Base-by-base conservation (phyloP, 768 basidiomycete species). In the Mrakia blollopis region DNA sequence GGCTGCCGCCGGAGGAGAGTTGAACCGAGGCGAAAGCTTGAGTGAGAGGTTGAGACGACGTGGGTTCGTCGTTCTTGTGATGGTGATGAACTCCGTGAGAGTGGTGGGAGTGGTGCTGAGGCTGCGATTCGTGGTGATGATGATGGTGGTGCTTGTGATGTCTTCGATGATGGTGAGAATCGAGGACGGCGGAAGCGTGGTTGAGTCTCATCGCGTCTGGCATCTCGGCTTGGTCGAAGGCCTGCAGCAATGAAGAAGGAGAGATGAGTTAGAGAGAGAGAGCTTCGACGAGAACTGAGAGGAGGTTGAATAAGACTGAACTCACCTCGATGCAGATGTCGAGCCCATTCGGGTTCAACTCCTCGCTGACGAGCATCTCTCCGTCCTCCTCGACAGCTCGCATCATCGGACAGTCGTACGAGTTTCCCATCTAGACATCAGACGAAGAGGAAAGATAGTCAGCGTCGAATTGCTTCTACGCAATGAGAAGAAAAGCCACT, bases 311-410 rank as follows among this genome's bases (percentile, higher is more conserved):
- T n/a, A 25, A 44, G 25, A 7, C 6, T 25, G 6, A 30, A 50
- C 63, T 32, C 3, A 75, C 74, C 84, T 96, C 93, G 78, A 96
- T 88, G 82, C 92, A 94, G 61, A 96, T 88, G 81, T 93, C 90
- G 81, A 89, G 94, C 23, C 91, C 92, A 41, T 79, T 80, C 23
- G 88, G 87, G 79, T 87, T 86, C 25, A 67, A 60, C 32, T 73
- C 71, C 54, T 37, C 65, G 14, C 28, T 30, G 13, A 39, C 50
- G 67, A 28, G 50, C 75, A 35, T 65, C 65, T 35, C 60, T 13
- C 52, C 70, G 21, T 77, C 70, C n/a, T 54, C 23, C 41, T 71
- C 65, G 72, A 63, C 71, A 62, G 50, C 50, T 67, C 41, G 54
- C 41, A 78, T 50, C 82, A 88, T 68, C 0, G 91, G 93, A 2